These are phyloP conservation scores for Nothophaeocryptopus gaeumannii DNA, from an alignment of 2,329 filamentous ascomycete genomes.

Conservation along the genomic window DNA sequence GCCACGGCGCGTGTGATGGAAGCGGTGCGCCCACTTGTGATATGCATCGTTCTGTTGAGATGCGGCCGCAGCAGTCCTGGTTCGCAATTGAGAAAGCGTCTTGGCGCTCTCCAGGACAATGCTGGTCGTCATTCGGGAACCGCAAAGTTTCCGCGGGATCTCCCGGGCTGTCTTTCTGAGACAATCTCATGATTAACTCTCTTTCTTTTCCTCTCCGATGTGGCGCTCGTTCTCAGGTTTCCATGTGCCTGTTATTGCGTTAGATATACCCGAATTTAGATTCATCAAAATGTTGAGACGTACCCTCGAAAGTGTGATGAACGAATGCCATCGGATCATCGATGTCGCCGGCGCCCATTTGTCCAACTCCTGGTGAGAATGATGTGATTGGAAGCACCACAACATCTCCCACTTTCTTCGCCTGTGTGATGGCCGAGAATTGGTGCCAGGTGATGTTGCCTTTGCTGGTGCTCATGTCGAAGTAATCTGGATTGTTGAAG, in stretches of 20 bases:
- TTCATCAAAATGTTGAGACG: constrained; percentile 27
- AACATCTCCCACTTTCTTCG: constrained; percentile 89
- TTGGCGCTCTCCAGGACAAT: constrained; percentile 1
- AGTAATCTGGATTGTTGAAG: constrained; percentile 87
- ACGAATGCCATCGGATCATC: constrained; percentile 97
- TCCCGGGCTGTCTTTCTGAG: constrained; percentile 5
- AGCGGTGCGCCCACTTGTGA: constrained; percentile 1
- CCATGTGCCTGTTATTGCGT: constrained; percentile 60
- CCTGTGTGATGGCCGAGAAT: constrained; percentile 80
- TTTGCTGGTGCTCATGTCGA: constrained; percentile 69
- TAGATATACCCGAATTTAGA: constrained; percentile 3
- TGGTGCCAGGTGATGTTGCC: constrained; percentile 79
- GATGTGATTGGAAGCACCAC: constrained; percentile 93
- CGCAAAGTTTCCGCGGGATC: constrained; percentile 6
- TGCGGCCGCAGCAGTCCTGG: too few relatives aligned
- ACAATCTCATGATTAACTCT: constrained; percentile 2
- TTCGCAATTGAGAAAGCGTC: neutral
- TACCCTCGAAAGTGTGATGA: constrained; percentile 94
- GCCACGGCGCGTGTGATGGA: neutral
- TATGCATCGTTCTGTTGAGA: constrained; percentile 1
- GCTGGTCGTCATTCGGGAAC: neutral
- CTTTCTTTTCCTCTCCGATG: constrained; percentile 51
- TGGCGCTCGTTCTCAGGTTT: constrained; percentile 70
- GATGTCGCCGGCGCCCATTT: constrained; percentile 85
- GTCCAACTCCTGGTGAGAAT: constrained; percentile 90